Conservation (phyloP, 2,329 filamentous ascomycete genomes). For the Davidsoniella eucalypti region DNA sequence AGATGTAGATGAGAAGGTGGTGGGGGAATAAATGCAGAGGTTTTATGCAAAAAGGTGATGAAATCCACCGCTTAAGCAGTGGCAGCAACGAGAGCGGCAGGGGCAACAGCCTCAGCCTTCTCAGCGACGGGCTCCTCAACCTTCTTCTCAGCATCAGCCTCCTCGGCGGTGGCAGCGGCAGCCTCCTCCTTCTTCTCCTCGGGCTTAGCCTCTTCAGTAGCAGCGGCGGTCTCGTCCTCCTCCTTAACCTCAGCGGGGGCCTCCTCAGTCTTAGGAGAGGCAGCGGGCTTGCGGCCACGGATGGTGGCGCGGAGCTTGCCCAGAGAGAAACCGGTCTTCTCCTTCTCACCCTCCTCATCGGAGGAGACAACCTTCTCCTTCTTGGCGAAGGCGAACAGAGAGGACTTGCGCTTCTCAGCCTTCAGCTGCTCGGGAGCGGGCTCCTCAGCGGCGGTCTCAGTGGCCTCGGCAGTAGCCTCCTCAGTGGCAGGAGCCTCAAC, state of each 20-base stretch:
- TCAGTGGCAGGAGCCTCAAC: conserved; percentile 25
- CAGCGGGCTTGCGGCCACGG: conserved; percentile 25
- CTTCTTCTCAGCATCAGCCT: conserved; percentile 18
- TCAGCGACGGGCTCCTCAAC: conserved; percentile 24
- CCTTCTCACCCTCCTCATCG: conserved; percentile 47
- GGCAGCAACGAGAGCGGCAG: conserved; percentile 32
- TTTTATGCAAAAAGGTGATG: neutral
- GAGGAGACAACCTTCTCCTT: conserved; percentile 47
- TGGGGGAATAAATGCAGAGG: conserved; percentile 15
- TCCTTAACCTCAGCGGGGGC: conserved; percentile 17
- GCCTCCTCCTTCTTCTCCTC: conserved; percentile 16
- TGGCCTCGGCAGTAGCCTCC: conserved; percentile 26
- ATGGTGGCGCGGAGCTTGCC: conserved; percentile 40
- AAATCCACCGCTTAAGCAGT: conserved; percentile 12
- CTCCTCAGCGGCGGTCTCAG: conserved; percentile 26
- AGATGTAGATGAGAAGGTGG: conserved; percentile 1
- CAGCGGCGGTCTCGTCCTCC: conserved; percentile 14
- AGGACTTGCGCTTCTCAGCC: conserved; percentile 66
- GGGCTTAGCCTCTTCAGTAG: conserved; percentile 15
- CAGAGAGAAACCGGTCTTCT: conserved; percentile 38
- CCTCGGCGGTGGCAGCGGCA: conserved; percentile 26
- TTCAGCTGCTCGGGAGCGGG: conserved; percentile 49
- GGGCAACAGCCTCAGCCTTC: conserved; percentile 23
- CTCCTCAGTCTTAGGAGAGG: conserved; percentile 21
- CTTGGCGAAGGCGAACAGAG: conserved; percentile 60